A percentile compares a stretch with the other conserved stretches of the same genome.
These are phyloP conservation scores for Ajuga reptans DNA, from an alignment of 305 asterid genomes.

Conservation along the genomic window DNA sequence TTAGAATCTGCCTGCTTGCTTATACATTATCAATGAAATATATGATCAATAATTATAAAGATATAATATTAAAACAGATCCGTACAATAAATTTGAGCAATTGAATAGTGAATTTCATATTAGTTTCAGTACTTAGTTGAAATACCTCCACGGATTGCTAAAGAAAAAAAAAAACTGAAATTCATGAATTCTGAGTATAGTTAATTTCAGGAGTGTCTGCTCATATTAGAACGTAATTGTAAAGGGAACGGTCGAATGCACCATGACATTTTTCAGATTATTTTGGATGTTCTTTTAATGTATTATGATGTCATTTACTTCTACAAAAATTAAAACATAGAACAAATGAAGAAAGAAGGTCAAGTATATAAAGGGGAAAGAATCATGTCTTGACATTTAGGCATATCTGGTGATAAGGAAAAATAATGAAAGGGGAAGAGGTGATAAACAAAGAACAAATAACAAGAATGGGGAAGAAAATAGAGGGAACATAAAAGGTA, in stretches of 20 bases:
- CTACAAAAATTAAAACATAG: background rate
- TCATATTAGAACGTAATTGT: background rate
- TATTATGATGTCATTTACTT: background rate
- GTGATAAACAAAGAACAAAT: no score
- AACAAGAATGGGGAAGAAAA: background rate
- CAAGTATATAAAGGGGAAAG: background rate
- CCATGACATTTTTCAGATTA: background rate
- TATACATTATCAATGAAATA: no score
- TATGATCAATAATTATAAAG: no score
- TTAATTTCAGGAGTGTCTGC: no score
- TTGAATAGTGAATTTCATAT: background rate
- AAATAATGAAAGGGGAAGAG: no score
- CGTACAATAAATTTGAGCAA: background rate
- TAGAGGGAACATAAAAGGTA: no score
- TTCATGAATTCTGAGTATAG: no score
- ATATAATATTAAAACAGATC: background rate
- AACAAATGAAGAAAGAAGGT: no score
- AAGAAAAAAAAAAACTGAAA: no score
- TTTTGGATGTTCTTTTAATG: background rate
- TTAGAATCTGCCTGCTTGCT: no score
- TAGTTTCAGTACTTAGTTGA: background rate
- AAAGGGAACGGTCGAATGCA: background rate
- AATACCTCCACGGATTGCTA: no score
- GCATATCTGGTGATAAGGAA: background rate
- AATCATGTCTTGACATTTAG: background rate